Conservation (phyloP, 495 filamentous ascomycete genomes). For the Penicillium tannophilum region DNA sequence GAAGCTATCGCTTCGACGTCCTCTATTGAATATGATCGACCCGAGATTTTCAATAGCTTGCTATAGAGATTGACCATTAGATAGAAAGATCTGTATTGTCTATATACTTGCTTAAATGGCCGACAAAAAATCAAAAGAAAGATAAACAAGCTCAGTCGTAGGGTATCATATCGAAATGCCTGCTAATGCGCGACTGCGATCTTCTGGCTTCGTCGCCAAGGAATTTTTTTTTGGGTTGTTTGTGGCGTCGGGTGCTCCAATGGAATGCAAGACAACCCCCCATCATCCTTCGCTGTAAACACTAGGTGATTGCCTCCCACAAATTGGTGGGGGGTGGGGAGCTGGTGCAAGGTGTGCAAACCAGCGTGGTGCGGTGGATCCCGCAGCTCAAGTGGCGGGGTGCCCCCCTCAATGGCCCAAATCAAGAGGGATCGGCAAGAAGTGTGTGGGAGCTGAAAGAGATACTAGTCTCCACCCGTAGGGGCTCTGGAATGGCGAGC, state of each 20-base stretch:
- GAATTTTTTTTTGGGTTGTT: constrained; percentile 22
- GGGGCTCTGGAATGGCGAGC: background rate
- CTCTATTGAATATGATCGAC: background rate
- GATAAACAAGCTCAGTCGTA: constrained; percentile 45
- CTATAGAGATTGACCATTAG: constrained; percentile 1
- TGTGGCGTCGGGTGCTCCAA: constrained; percentile 25
- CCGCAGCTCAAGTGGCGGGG: constrained; percentile 2
- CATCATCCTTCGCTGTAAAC: background rate
- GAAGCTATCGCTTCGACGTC: background rate
- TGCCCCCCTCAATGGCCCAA: constrained; percentile 2
- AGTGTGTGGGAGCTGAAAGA: background rate
- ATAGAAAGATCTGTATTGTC: constrained; percentile 22
- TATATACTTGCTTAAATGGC: constrained; percentile 22
- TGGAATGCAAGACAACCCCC: constrained; percentile 17
- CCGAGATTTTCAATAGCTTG: background rate
- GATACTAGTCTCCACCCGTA: background rate
- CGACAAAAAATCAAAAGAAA: constrained; percentile 19
- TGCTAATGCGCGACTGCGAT: constrained; percentile 52
- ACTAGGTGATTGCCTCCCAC: background rate
- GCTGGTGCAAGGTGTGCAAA: background rate
- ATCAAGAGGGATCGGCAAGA: constrained; percentile 7
- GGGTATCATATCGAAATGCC: constrained; percentile 56
- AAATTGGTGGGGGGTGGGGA: background rate
- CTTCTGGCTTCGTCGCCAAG: constrained; percentile 33
- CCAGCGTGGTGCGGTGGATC: constrained; percentile 8